Evolutionary conservation across 371 early-diverging fungal species (phyloP).

Genomic region (Entomophthora muscae): DNA sequence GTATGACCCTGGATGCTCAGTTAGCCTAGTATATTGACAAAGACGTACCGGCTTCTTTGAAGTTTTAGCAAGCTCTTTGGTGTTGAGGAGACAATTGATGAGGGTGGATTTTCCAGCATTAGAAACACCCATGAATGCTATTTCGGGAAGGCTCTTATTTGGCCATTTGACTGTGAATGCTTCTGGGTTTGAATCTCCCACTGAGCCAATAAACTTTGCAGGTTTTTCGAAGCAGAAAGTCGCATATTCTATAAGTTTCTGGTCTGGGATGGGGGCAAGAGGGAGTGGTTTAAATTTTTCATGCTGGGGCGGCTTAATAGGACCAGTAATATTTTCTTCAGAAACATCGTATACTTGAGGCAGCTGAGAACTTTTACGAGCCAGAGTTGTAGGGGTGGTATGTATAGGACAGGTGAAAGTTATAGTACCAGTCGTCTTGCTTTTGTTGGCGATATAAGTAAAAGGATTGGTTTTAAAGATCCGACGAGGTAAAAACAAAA

Average conservation of each 20-base stretch:
- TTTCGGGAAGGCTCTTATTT: not conserved
- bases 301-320: not conserved
- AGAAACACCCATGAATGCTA: constrained; percentile 1
- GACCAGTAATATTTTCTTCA: not conserved
- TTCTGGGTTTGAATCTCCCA: not conserved
- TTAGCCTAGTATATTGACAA: not conserved
- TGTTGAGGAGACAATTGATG: not conserved
- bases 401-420: too few species aligned
- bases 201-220: constrained; percentile 1
- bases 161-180: not conserved
- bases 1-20: constrained; percentile 40
- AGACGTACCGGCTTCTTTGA: constrained; percentile 4
- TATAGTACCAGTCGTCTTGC: too few species aligned
- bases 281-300: not conserved
- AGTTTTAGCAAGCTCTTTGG: constrained; percentile 6
- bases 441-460: too few species aligned
- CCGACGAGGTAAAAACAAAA: too few species aligned
- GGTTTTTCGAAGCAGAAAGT: constrained; percentile 3
- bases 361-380: too few species aligned
- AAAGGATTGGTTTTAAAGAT: too few species aligned
- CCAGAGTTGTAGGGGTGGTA: too few species aligned
- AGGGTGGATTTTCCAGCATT: constrained; percentile 8
- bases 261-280: constrained; percentile 4
- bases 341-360: too few species aligned
- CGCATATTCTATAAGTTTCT: not conserved